Conservation (phyloP, 768 basidiomycete species). For the Collybiopsis luxurians region DNA sequence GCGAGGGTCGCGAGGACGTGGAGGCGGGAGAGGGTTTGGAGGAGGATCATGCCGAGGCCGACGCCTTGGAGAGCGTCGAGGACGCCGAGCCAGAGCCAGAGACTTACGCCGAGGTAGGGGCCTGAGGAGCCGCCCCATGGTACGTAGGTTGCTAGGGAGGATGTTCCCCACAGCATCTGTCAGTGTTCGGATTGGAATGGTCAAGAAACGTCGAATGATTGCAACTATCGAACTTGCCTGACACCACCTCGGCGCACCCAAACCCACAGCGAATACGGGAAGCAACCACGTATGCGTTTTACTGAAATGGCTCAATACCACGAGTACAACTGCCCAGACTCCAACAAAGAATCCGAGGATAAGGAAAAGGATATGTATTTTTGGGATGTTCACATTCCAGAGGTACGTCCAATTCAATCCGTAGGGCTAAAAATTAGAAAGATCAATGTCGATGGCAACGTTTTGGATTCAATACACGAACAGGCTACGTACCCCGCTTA, state of each 20-base stretch:
- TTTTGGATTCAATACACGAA: constrained; percentile 11
- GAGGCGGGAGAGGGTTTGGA: constrained; percentile 88
- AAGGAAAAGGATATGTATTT: constrained; percentile 82
- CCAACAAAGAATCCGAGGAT: constrained; percentile 82
- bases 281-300: constrained; percentile 96
- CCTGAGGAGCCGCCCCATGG: constrained; percentile 88
- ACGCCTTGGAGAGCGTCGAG: constrained; percentile 94
- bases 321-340: constrained; percentile 77
- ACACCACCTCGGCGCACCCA: constrained; percentile 94
- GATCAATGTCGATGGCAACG: constrained; percentile 13
- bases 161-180: constrained; percentile 97
- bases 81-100: constrained; percentile 96
- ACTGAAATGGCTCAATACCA: constrained; percentile 78
- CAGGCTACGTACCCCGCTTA: constrained; percentile 66
- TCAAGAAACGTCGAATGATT: too few relatives aligned
- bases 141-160: constrained; percentile 87
- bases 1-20: constrained; percentile 94
- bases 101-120: constrained; percentile 83
- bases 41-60: constrained; percentile 87
- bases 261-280: constrained; percentile 92
- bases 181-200: too few relatives aligned
- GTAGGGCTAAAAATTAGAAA: constrained; percentile 54
- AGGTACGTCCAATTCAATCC: constrained; percentile 95
- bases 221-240: constrained; percentile 54
- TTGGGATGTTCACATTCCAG: constrained; percentile 80